Percentiles rank a stretch among this genome's conserved stretches.
Conservation (phyloP, 1,284 basidiomycete species). For the Mycocalia duriaeana region DNA sequence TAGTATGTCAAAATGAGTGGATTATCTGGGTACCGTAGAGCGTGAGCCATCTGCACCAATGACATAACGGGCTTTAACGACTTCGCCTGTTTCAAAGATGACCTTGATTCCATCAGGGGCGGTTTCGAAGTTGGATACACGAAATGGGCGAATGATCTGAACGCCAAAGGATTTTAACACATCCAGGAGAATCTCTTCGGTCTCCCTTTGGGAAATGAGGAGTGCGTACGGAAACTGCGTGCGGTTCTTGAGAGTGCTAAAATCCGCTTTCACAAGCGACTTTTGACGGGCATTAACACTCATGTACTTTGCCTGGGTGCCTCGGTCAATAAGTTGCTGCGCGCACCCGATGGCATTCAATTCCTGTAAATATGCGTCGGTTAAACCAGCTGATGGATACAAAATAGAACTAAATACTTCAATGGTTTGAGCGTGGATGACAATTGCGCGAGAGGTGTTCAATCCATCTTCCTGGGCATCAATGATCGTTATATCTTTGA, state of each 20-base stretch:
- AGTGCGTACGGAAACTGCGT: background rate
- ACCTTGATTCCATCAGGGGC: background rate
- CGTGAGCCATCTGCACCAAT: background rate
- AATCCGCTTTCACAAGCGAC: background rate
- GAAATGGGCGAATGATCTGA: background rate
- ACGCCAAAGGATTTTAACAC: background rate
- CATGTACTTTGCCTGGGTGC: background rate
- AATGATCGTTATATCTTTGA: background rate
- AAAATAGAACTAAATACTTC: background rate
- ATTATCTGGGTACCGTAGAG: slow-evolving; percentile 1
- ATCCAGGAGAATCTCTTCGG: background rate
- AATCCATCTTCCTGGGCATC: background rate
- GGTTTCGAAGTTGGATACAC: background rate
- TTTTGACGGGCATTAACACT: background rate
- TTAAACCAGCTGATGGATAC: background rate
- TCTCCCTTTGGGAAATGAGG: background rate
- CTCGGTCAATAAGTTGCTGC: background rate
- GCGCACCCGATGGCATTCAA: background rate
- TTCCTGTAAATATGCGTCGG: background rate
- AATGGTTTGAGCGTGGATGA: background rate
- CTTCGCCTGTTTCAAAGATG: background rate
- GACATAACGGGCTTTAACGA: background rate
- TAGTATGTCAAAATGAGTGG: background rate
- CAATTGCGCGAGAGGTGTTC: background rate
- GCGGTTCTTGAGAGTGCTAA: background rate